Percentiles rank a stretch among this genome's conserved stretches.
Evolutionary conservation across 208 protist species (phyloP).

Genomic region (Acanthamoeba lenticulata): DNA sequence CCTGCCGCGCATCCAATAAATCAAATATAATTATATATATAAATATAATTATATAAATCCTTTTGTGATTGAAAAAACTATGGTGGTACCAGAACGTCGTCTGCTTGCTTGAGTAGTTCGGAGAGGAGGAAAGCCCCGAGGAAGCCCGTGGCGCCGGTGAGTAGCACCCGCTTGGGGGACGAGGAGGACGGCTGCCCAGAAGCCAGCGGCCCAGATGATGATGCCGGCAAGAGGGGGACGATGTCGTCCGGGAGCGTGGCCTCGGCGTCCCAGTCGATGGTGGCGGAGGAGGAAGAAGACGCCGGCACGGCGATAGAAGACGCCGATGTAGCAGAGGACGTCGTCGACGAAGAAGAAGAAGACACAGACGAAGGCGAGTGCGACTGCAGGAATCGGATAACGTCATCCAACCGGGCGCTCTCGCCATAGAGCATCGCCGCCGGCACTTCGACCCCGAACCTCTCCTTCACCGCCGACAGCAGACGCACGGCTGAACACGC

Average conservation of each 20-base stretch:
- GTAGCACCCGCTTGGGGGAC: not conserved
- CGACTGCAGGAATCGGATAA: not conserved
- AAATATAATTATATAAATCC: not conserved
- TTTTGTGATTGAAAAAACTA: not conserved
- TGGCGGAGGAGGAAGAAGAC: not conserved
- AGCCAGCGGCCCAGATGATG: not conserved
- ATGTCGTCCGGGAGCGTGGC: not conserved
- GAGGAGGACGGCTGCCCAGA: not conserved
- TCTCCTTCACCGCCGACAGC: conserved; percentile 33
- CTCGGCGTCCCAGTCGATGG: conserved; percentile 1
- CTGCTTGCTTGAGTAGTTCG: not conserved
- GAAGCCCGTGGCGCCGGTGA: conserved; percentile 44
- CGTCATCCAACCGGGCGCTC: not conserved
- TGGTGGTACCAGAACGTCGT: not conserved
- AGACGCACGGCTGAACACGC: not conserved
- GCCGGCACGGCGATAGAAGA: not conserved
- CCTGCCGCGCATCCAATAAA: not conserved
- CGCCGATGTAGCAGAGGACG: not conserved
- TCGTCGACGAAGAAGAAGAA: not conserved
- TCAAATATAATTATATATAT: not conserved
- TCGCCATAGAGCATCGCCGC: conserved; percentile 15
- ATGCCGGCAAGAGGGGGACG: not conserved
- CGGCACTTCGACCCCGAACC: conserved; percentile 32
- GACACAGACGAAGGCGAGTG: not conserved
- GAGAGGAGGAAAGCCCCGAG: conserved; percentile 9